Conservation (phyloP, 2,329 filamentous ascomycete genomes). For the Pseudogymnoascus sp. region DNA sequence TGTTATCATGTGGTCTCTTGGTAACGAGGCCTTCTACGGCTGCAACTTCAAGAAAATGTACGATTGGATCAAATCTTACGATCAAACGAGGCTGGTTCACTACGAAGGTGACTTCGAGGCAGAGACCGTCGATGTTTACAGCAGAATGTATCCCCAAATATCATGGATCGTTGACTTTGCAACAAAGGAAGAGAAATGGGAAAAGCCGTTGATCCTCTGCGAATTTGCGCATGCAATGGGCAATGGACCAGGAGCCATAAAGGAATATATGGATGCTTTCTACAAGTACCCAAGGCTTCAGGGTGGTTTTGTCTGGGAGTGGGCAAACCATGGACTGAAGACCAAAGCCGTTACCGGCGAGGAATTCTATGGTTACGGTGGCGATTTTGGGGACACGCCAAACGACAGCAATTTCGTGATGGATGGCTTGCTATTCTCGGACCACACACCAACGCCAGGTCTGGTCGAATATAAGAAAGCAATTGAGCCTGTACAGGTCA, state of each 20-base stretch:
- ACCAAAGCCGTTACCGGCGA: slow-evolving; percentile 25
- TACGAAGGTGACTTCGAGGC: slow-evolving; percentile 10
- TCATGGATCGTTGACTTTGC: slow-evolving; percentile 8
- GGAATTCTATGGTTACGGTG: slow-evolving; percentile 36
- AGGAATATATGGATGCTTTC: slow-evolving; percentile 55
- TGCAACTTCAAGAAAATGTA: slow-evolving; percentile 46
- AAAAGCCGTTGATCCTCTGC: slow-evolving; percentile 49
- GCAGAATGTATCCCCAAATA: slow-evolving; percentile 9
- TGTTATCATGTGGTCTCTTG: slow-evolving; percentile 47
- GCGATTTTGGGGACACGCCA: slow-evolving; percentile 36
- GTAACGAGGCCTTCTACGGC: slow-evolving; percentile 48
- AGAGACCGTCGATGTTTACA: slow-evolving; percentile 8
- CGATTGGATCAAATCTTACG: slow-evolving; percentile 9
- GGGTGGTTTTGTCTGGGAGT: slow-evolving; percentile 44
- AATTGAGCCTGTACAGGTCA: slow-evolving; percentile 32
- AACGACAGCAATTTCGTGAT: slow-evolving; percentile 38
- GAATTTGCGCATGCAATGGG: slow-evolving; percentile 58
- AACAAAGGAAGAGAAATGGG: background rate
- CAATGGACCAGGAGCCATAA: slow-evolving; percentile 58
- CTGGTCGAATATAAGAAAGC: slow-evolving; percentile 34
- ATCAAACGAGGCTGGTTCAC: slow-evolving; percentile 7
- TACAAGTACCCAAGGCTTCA: slow-evolving; percentile 43
- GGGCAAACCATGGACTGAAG: slow-evolving; percentile 37
- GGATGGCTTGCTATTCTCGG: slow-evolving; percentile 33
- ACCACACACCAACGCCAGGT: slow-evolving; percentile 35